Percentiles rank a stretch among this genome's conserved stretches.
phyloP scores from a whole-genome alignment of 164 flowering plant genomes.

The Akebia trifoliata region DNA sequence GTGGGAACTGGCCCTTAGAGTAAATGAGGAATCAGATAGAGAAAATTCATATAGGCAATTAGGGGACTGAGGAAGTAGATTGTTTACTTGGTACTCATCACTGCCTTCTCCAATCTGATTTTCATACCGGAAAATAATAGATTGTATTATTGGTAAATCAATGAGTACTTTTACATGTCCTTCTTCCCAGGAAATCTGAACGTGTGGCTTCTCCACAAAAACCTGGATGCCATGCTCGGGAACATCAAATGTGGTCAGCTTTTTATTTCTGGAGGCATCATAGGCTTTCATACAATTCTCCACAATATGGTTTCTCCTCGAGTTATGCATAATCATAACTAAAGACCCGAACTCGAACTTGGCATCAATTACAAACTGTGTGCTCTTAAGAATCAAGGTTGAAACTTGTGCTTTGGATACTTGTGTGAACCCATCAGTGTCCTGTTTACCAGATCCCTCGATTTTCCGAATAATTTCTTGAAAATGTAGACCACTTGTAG shows the following conservation, averaged over 20 bases:
- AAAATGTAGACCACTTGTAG: conserved; percentile 10
- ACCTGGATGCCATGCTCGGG: conserved; percentile 53
- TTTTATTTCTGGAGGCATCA: conserved; percentile 22
- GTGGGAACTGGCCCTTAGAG: conserved; percentile 25
- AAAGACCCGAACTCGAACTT: conserved; percentile 41
- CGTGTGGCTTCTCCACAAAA: conserved; percentile 27
- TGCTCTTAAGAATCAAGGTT: conserved; percentile 21
- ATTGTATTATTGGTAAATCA: conserved; percentile 32
- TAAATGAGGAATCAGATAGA: conserved; percentile 38
- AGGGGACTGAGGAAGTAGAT: conserved; percentile 28
- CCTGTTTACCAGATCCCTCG: conserved; percentile 15
- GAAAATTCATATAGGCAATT: conserved; percentile 50
- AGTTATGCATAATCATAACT: conserved; percentile 42
- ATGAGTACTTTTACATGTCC: conserved; percentile 22
- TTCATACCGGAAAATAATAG: conserved; percentile 37
- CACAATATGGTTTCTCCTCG: conserved; percentile 24
- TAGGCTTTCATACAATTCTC: conserved; percentile 9
- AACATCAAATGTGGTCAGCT: conserved; percentile 22
- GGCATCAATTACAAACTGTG: conserved; percentile 27
- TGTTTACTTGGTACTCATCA: conserved; percentile 24
- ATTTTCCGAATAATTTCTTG: conserved; percentile 25
- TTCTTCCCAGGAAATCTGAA: conserved; percentile 39
- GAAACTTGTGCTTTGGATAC: conserved; percentile 11
- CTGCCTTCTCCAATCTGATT: conserved; percentile 18
- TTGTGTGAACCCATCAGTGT: conserved; percentile 12